Conservation (phyloP, 176 grass and related monocot species). For the Calamus simplicifolius region DNA sequence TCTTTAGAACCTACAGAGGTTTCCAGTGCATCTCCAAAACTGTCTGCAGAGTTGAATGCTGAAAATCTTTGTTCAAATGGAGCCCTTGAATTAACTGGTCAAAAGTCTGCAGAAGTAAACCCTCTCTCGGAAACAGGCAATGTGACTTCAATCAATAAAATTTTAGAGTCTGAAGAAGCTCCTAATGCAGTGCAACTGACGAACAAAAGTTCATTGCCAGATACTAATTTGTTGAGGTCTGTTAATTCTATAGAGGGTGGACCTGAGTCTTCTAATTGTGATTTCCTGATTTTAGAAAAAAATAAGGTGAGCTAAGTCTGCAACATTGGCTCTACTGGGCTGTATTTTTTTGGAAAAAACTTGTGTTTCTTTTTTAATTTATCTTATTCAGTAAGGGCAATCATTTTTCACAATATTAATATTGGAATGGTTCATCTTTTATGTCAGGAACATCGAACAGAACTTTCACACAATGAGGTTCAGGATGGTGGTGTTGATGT, state of each 20-base stretch:
- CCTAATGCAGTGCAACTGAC: constrained; percentile 17
- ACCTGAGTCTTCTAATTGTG: neutral
- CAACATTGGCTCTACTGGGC: constrained; percentile 1
- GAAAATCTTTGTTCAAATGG: constrained; percentile 1
- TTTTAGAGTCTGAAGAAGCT: constrained; percentile 32
- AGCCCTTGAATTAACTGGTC: neutral
- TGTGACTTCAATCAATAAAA: neutral
- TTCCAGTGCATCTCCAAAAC: neutral
- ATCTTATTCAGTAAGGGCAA: too few species aligned
- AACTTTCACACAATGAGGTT: constrained; percentile 19
- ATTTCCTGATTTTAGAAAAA: constrained; percentile 22
- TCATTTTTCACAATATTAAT: too few species aligned
- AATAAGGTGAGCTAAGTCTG: constrained; percentile 32
- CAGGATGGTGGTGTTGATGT: constrained; percentile 6
- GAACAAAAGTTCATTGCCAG: constrained; percentile 18
- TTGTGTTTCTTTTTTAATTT: too few species aligned
- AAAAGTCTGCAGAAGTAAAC: neutral
- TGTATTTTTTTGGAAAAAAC: too few species aligned
- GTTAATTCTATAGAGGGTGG: neutral
- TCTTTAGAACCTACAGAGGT: constrained; percentile 7
- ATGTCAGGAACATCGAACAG: constrained; percentile 27
- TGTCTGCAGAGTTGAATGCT: neutral
- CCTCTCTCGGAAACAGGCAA: neutral
- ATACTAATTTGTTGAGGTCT: neutral
- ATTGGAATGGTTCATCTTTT: constrained; percentile 7